phyloP scores from a whole-genome alignment of 2,329 filamentous ascomycete genomes.

The Plenodomus tracheiphilus region DNA sequence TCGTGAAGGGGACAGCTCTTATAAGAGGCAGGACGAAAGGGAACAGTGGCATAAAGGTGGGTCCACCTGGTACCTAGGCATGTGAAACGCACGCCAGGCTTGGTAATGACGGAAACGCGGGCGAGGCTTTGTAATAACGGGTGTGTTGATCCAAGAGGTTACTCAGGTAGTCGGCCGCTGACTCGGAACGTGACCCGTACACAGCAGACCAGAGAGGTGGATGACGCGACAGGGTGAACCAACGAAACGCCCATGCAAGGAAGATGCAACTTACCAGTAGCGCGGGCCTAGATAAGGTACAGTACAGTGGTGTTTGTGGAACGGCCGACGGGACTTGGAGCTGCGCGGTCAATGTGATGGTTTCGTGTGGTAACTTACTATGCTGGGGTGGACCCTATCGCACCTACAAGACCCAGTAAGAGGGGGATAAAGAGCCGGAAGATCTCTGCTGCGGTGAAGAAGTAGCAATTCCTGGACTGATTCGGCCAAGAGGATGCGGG shows the following conservation, averaged over 20 bases:
- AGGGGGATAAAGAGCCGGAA: slow-evolving; percentile 31
- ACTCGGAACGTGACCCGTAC: slow-evolving; percentile 38
- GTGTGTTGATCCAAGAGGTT: slow-evolving; percentile 26
- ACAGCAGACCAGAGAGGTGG: slow-evolving; percentile 28
- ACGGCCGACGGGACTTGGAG: slow-evolving; percentile 8
- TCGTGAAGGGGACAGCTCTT: slow-evolving; percentile 27
- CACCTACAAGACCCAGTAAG: slow-evolving; percentile 10
- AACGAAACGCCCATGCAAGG: slow-evolving; percentile 22
- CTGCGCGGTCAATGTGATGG: slow-evolving; percentile 32
- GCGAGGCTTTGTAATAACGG: slow-evolving; percentile 35
- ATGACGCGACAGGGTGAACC: slow-evolving; percentile 27
- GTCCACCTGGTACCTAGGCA: slow-evolving; percentile 25
- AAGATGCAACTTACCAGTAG: slow-evolving; percentile 37
- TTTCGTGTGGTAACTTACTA: slow-evolving; percentile 28
- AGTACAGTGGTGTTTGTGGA: slow-evolving; percentile 3
- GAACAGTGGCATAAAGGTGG: slow-evolving; percentile 27
- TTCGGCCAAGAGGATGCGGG: slow-evolving; percentile 43
- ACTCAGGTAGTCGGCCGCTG: slow-evolving; percentile 31
- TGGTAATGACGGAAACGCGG: slow-evolving; percentile 36
- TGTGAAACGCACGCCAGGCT: slow-evolving; percentile 40
- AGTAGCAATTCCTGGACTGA: slow-evolving; percentile 24
- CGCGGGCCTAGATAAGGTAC: slow-evolving; percentile 11
- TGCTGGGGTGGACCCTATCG: slow-evolving; percentile 11
- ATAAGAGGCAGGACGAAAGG: slow-evolving; percentile 41
- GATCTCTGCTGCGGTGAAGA: slow-evolving; percentile 27